Evolutionary conservation across 1,139 yeast species (phyloP).

Genomic region (Arxiozyma telluris): DNA sequence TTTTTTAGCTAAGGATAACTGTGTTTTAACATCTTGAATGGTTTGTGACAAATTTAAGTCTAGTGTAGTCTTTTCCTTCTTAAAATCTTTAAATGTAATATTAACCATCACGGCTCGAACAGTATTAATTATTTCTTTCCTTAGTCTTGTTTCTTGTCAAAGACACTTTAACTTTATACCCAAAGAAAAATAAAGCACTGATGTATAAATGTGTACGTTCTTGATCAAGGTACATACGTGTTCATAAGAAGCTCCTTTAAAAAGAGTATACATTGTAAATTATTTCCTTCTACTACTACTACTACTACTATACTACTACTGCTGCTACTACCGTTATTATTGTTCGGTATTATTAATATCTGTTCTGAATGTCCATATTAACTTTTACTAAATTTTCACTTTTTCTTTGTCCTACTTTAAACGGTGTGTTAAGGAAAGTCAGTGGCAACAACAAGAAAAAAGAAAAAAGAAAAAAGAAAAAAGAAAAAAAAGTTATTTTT

Average conservation of each 20-base stretch:
- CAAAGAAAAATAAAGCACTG: too few relatives aligned
- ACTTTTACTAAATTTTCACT: too few relatives aligned
- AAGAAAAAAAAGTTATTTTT: neutral
- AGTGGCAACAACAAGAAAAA: neutral
- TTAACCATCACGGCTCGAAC: conserved; percentile 42
- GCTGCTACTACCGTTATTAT: too few relatives aligned
- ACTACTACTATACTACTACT: too few relatives aligned
- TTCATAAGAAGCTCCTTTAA: too few relatives aligned
- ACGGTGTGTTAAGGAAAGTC: neutral
- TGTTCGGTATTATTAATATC: too few relatives aligned
- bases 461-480: neutral
- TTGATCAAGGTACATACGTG: too few relatives aligned
- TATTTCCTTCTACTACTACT: too few relatives aligned
- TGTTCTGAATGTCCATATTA: too few relatives aligned
- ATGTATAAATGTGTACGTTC: too few relatives aligned
- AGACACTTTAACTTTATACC: too few relatives aligned
- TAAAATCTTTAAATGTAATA: conserved; percentile 80
- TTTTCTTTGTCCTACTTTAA: neutral
- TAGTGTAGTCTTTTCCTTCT: conserved; percentile 77
- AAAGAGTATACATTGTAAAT: too few relatives aligned
- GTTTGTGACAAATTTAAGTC: conserved; percentile 66
- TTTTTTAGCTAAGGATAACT: conserved; percentile 57
- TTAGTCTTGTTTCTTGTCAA: neutral
- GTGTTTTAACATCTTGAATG: conserved; percentile 63
- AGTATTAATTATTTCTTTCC: neutral